Conservation (phyloP, 2,329 filamentous ascomycete genomes). For the Beauveria australis region DNA sequence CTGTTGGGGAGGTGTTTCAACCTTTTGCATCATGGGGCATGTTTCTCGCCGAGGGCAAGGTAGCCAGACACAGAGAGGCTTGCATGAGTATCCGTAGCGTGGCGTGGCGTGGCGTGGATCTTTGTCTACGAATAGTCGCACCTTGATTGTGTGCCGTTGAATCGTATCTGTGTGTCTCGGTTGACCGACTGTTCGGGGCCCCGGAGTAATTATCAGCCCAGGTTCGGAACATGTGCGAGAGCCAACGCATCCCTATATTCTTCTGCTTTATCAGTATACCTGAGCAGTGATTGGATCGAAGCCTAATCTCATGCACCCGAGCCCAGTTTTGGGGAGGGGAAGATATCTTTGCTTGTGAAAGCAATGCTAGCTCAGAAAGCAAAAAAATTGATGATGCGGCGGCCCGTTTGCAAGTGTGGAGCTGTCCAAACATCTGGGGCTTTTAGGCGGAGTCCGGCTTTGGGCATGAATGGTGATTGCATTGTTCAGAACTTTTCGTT, state of each 20-base stretch:
- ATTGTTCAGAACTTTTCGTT: not conserved
- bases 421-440: not conserved
- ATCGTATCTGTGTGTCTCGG: not conserved
- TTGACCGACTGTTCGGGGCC: not conserved
- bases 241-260: not conserved
- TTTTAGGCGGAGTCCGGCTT: not conserved
- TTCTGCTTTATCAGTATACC: not conserved
- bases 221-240: not conserved
- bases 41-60: not conserved
- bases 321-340: not conserved
- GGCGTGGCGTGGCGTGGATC: too few relatives aligned
- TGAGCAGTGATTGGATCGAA: not conserved
- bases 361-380: not conserved
- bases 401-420: slow-evolving; percentile 6
- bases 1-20: not conserved
- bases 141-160: not conserved
- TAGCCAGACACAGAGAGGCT: not conserved
- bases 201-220: not conserved
- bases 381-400: slow-evolving; percentile 7
- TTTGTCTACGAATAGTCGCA: not conserved
- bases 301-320: not conserved
- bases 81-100: not conserved
- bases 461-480: not conserved
- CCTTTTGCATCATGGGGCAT: not conserved
- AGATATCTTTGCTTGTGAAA: not conserved